Conservation (phyloP, 2,329 filamentous ascomycete genomes). For the Monilinia fructicola region DNA sequence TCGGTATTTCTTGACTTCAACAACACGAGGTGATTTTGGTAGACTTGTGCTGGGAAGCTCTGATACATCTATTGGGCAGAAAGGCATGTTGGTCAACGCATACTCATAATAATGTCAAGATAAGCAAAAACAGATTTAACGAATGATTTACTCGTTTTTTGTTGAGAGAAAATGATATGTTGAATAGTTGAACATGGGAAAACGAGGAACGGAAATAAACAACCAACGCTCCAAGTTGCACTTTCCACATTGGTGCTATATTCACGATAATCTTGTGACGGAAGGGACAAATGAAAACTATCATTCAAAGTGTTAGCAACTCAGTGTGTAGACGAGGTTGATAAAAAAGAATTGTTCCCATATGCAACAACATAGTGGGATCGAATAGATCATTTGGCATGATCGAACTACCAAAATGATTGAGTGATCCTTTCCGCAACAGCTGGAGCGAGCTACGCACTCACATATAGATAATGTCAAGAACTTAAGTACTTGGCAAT, state of each 20-base stretch:
- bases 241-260: not conserved
- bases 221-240: not conserved
- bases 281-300: not conserved
- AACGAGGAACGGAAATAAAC: not conserved
- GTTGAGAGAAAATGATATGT: not conserved
- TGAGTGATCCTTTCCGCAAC: too few relatives aligned
- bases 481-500: too few relatives aligned
- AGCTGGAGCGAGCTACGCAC: too few relatives aligned
- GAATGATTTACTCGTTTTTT: not conserved
- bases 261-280: not conserved
- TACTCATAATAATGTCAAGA: not conserved
- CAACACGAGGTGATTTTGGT: conserved; percentile 6
- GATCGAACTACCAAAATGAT: too few relatives aligned
- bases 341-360: not conserved
- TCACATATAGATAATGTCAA: too few relatives aligned
- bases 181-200: not conserved
- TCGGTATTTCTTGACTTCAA: not conserved
- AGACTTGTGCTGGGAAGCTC: conserved; percentile 1
- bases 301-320: too few relatives aligned
- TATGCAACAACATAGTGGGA: too few relatives aligned
- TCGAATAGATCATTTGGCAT: too few relatives aligned
- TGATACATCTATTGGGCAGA: not conserved
- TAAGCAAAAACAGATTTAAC: too few relatives aligned
- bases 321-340: not conserved
- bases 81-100: conserved; percentile 3